A percentile compares a stretch with the other conserved stretches of the same genome.
These are phyloP conservation scores for Fusarium decemcellulare DNA, from an alignment of 2,329 filamentous ascomycete species.

Conservation along the genomic window DNA sequence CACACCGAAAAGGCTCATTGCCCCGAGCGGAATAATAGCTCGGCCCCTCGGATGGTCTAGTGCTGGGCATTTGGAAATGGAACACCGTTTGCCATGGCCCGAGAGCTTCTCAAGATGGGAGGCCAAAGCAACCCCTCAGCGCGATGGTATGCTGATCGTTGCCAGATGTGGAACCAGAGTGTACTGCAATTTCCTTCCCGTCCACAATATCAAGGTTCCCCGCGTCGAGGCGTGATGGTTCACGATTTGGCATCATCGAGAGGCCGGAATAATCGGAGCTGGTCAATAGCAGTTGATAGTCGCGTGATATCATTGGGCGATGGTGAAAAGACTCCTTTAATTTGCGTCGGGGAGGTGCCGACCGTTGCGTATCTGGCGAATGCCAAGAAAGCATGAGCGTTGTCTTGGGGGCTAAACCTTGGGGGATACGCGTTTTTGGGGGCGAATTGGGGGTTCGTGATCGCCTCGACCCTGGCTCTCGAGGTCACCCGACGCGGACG, in stretches of 20 bases:
- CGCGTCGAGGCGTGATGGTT: neutral
- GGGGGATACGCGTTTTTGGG: neutral
- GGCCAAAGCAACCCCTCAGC: neutral
- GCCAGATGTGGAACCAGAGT: neutral
- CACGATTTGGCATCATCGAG: neutral
- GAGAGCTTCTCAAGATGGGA: neutral
- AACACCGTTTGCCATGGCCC: neutral
- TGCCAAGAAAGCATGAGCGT: neutral
- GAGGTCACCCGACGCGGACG: neutral
- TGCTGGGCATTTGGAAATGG: neutral
- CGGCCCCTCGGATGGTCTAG: neutral
- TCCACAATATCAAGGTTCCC: constrained; percentile 15
- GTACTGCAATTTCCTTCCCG: constrained; percentile 24
- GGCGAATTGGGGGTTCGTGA: neutral
- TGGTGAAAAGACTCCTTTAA: neutral
- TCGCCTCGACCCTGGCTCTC: neutral
- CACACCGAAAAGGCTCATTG: constrained; percentile 5
- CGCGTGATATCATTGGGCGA: neutral
- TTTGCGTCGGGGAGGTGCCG: too few relatives aligned
- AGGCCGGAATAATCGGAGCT: constrained; percentile 5
- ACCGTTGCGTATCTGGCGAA: neutral
- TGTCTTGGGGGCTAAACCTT: neutral
- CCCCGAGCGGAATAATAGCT: constrained; percentile 7
- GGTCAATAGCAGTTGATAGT: neutral
- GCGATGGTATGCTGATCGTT: constrained; percentile 4